phyloP scores from a whole-genome alignment of 2,329 filamentous ascomycete genomes.

The Fusarium pilosicola region DNA sequence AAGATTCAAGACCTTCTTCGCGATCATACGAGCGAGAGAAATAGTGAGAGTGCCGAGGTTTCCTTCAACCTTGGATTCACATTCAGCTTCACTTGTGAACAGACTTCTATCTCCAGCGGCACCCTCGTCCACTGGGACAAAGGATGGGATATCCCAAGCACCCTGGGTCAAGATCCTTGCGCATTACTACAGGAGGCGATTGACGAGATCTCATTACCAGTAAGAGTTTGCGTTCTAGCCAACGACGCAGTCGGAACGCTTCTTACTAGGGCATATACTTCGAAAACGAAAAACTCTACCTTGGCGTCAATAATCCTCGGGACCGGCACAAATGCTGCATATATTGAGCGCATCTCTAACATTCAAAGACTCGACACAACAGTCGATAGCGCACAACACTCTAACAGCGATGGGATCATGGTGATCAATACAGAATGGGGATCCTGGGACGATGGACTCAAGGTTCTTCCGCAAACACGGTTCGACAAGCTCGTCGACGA shows the following conservation, averaged over 20 bases:
- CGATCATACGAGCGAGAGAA: neutral
- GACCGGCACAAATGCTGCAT: slow-evolving; percentile 4
- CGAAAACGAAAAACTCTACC: neutral
- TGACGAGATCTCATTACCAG: neutral
- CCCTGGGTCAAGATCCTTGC: neutral
- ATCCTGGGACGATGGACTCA: neutral
- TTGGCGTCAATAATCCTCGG: slow-evolving; percentile 3
- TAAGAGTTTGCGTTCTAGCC: neutral
- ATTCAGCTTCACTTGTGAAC: slow-evolving; percentile 9
- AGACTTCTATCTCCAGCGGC: neutral
- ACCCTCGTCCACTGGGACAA: slow-evolving; percentile 16
- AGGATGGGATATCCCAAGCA: slow-evolving; percentile 14
- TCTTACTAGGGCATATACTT: neutral
- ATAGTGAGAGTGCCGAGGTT: fast-evolving
- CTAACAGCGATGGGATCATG: neutral
- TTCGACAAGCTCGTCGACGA: slow-evolving; percentile 6
- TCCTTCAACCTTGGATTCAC: neutral
- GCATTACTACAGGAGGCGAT: neutral
- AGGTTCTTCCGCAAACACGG: neutral
- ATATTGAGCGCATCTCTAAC: neutral
- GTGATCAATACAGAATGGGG: slow-evolving; percentile 17
- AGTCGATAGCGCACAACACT: fast-evolving
- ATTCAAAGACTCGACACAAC: neutral
- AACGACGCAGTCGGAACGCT: slow-evolving; percentile 10
- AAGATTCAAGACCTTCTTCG: neutral